phyloP scores from a whole-genome alignment of 2,329 filamentous ascomycete genomes.

The Calonectria ilicicola region DNA sequence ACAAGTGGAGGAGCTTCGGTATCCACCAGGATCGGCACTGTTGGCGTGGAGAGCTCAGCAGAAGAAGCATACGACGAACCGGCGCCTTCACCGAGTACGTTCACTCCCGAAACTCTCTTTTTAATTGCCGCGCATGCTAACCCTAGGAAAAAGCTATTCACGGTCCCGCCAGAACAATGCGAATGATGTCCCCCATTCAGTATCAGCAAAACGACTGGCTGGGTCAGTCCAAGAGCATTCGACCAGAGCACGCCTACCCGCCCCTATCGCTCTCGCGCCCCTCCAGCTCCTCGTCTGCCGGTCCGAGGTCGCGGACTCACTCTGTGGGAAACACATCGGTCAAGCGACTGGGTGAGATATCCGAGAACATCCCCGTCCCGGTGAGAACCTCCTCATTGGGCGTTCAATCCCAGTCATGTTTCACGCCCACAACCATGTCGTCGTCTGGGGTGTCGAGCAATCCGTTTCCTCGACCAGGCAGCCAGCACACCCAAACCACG shows the following conservation, averaged over 20 bases:
- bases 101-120: background rate
- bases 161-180: conserved; percentile 23
- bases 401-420: conserved; percentile 54
- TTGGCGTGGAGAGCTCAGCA: conserved; percentile 33
- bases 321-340: conserved; percentile 33
- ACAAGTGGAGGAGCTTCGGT: conserved; percentile 30
- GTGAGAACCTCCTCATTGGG: conserved; percentile 49
- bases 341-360: conserved; percentile 47
- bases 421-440: conserved; percentile 42
- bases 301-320: conserved; percentile 35
- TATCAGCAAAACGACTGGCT: conserved; percentile 30
- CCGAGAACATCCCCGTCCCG: conserved; percentile 52
- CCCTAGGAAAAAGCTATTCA: conserved; percentile 24
- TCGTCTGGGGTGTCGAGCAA: conserved; percentile 54
- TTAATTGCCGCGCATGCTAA: background rate
- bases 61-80: conserved; percentile 29
- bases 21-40: conserved; percentile 23
- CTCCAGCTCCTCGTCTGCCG: conserved; percentile 40
- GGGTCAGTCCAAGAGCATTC: conserved; percentile 18
- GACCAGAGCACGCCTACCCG: conserved; percentile 25
- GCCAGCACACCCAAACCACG: conserved; percentile 59
- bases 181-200: conserved; percentile 20
- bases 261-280: conserved; percentile 33
- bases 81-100: conserved; percentile 37
- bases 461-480: conserved; percentile 52